Base-by-base conservation (phyloP, 345 rosid genomes). In the Eucalyptus rudis region DNA sequence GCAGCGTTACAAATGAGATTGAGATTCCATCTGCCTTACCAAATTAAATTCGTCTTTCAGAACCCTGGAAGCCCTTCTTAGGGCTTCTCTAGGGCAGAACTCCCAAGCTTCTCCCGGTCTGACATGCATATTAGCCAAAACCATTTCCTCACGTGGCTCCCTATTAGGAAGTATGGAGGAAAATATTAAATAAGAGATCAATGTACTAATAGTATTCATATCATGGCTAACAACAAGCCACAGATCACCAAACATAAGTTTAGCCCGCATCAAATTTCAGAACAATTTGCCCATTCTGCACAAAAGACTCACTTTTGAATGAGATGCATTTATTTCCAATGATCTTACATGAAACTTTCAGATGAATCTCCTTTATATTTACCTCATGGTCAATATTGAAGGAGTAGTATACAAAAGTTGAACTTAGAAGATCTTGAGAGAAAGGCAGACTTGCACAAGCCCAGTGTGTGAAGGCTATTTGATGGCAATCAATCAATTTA, bases 61-160 rank as follows among this genome's bases (percentile, higher is more conserved):
- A 91, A 96, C 91, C 90, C 94, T 95, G 79, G 94, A 90, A 87
- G 92, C 94, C 88, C 95, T 95, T 90, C 96, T 91, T 89, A 98
- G 91, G 91, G 99, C 93, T 86, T 95, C 98, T 90, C 99, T 95
- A 66, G 99, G 99, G 92, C 99, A 97, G 89, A 97, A 98, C 51
- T 95, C 99, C 99, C 99, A 98, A 90, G 96, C 90, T 93, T 95
- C 92, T 89, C 98, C 98, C 51, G 99, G 97, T 92, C 88, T 94
- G 87, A 95, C 87, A 90, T 91, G 95, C 99, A 97, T 97, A 92
- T 98, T 98, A 88, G 95, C 99, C 93, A 98, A 92, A 92, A 98
- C 98, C 96, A 98, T 96, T 90, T 96, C 97, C 92, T 98, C 99
- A 83, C 92, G 92, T 87, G 92, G 91, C 71, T 88, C 87, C 99